Conservation (phyloP, 2,329 filamentous ascomycete species). For the Microdochium paspali region DNA sequence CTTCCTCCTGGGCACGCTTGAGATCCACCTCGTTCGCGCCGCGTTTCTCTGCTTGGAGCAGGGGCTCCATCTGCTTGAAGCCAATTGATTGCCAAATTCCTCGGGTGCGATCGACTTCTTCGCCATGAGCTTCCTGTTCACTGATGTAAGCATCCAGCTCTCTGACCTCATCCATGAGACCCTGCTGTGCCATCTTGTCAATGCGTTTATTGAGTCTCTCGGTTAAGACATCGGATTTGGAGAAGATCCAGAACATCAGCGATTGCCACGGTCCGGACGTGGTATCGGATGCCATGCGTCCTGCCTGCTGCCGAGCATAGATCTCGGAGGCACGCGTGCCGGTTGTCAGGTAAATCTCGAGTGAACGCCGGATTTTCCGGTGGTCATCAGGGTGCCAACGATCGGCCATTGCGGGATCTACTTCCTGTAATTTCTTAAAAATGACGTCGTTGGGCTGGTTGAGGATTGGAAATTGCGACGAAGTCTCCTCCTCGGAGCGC, state of each 20-base stretch:
- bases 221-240: conserved; percentile 58
- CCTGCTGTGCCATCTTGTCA: conserved; percentile 66
- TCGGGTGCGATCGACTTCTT: conserved; percentile 57
- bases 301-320: conserved; percentile 65
- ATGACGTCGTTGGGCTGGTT: conserved; percentile 63
- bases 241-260: conserved; percentile 81
- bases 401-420: conserved; percentile 83
- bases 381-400: conserved; percentile 91
- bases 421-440: conserved; percentile 60
- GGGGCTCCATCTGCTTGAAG: conserved; percentile 81
- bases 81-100: conserved; percentile 98
- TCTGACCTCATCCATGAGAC: conserved; percentile 38
- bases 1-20: conserved; percentile 43
- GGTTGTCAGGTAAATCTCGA: conserved; percentile 82
- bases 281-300: conserved; percentile 13
- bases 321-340: conserved; percentile 76
- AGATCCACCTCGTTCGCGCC: conserved; percentile 27
- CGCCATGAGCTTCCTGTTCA: conserved; percentile 29
- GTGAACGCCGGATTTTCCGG: conserved; percentile 79
- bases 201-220: conserved; percentile 67
- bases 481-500: conserved; percentile 21
- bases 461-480: conserved; percentile 58
- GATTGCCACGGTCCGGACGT: conserved; percentile 36
- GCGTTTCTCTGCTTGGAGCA: conserved; percentile 41
- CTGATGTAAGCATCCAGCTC: conserved; percentile 32